Conservation (phyloP, 345 rosid genomes). For the Cochlearia excelsa region DNA sequence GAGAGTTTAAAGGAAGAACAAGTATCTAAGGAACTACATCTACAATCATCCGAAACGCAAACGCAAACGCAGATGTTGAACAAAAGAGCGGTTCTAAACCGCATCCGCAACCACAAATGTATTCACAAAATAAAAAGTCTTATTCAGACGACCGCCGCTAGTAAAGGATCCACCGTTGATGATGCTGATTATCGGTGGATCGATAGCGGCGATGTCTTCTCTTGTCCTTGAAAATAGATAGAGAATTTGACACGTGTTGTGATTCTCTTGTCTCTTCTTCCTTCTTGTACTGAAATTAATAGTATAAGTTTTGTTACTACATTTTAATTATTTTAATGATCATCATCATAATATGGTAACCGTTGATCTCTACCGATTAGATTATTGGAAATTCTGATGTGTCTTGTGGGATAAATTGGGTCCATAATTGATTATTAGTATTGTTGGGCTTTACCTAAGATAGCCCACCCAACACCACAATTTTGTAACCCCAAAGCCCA, state of each 20-base stretch:
- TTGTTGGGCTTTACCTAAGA: too few species aligned
- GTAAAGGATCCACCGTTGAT: conserved; percentile 28
- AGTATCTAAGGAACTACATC: conserved; percentile 34
- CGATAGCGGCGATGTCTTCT: conserved; percentile 34
- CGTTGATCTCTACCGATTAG: too few species aligned
- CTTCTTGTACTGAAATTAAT: too few species aligned
- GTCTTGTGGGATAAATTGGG: too few species aligned
- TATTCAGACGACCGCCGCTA: conserved; percentile 21
- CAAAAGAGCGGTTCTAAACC: conserved; percentile 36
- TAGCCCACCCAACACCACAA: too few species aligned
- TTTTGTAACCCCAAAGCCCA: too few species aligned
- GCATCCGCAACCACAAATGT: conserved; percentile 38
- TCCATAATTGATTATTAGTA: too few species aligned
- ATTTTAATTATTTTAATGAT: too few species aligned
- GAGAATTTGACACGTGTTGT: conserved; percentile 21
- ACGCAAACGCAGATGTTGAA: conserved; percentile 35
- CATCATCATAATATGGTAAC: too few species aligned
- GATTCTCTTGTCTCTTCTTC: not conserved
- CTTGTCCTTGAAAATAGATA: conserved; percentile 29
- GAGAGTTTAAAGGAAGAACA: conserved; percentile 32
- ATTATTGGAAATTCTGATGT: too few species aligned
- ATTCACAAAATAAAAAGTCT: conserved; percentile 35
- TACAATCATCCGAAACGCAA: conserved; percentile 30
- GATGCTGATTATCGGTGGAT: conserved; percentile 34
- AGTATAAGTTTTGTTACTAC: too few species aligned